phyloP scores from a whole-genome alignment of 768 basidiomycete genomes.

The Agrocybe praecox region DNA sequence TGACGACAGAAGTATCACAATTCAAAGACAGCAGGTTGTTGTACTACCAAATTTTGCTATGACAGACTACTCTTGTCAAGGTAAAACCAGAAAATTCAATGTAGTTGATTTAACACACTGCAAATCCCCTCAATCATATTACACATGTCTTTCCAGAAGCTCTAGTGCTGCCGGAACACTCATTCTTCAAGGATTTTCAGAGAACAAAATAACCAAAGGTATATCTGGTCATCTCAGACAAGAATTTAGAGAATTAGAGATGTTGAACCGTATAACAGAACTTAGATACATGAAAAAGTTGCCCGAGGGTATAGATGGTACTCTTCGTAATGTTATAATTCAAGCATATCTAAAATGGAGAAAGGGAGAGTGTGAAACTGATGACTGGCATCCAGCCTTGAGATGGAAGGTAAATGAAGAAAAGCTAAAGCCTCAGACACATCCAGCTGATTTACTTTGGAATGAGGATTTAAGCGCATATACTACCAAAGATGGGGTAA shows the following conservation, averaged over 20 bases:
- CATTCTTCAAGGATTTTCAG: neutral
- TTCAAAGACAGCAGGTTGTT: conserved; percentile 23
- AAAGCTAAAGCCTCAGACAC: neutral
- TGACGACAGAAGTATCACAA: conserved; percentile 12
- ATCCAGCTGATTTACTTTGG: neutral
- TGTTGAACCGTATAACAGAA: neutral
- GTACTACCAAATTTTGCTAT: conserved; percentile 32
- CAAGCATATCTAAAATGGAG: conserved; percentile 8
- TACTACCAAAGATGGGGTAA: too few relatives aligned
- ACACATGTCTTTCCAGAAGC: conserved; percentile 5
- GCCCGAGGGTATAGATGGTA: conserved; percentile 9
- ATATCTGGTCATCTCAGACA: neutral
- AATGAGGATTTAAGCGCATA: too few relatives aligned
- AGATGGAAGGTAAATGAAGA: neutral
- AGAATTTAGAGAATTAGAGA: neutral
- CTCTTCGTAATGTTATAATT: conserved; percentile 18
- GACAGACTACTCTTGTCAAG: conserved; percentile 30
- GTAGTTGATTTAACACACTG: conserved; percentile 24
- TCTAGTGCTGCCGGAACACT: neutral
- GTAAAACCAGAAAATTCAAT: conserved; percentile 26
- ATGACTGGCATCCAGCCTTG: conserved; percentile 3
- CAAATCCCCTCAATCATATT: conserved; percentile 17
- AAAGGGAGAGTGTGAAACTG: neutral
- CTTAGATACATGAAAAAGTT: neutral
- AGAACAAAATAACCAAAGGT: neutral